These are phyloP conservation scores for Salvia miltiorrhiza DNA, from an alignment of 257 asterid species.

Conservation along the genomic window DNA sequence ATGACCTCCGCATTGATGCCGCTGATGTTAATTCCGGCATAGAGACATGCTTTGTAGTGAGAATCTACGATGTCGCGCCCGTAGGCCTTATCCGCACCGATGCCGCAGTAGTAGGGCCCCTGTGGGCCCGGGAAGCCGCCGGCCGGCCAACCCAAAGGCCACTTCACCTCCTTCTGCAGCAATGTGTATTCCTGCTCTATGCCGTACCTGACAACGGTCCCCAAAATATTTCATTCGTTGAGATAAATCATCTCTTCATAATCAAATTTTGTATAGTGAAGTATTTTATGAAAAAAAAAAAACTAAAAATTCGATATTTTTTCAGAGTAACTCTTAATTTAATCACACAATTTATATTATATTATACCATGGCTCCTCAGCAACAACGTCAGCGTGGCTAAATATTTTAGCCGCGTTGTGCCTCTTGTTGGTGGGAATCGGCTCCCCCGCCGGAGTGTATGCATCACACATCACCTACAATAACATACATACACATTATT, in stretches of 20 bases:
- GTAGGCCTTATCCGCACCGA: slow-evolving; percentile 76
- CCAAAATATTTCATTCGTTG: too few relatives aligned
- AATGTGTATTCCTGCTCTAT: slow-evolving; percentile 80
- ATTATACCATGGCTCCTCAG: slow-evolving; percentile 56
- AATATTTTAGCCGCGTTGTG: slow-evolving; percentile 41
- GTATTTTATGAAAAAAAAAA: too few relatives aligned
- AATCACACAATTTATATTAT: too few relatives aligned
- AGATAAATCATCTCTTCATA: too few relatives aligned
- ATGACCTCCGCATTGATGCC: slow-evolving; percentile 83
- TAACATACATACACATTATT: background rate
- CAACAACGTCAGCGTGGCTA: slow-evolving; percentile 39
- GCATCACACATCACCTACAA: slow-evolving; percentile 51
- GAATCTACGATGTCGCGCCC: slow-evolving; percentile 78
- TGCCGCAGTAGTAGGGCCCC: slow-evolving; percentile 85
- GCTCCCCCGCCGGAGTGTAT: slow-evolving; percentile 54
- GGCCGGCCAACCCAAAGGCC: slow-evolving; percentile 83
- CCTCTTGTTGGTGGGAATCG: slow-evolving; percentile 60
- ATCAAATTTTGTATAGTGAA: too few relatives aligned
- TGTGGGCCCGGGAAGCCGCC: slow-evolving; percentile 91
- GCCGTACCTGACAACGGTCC: too few relatives aligned
- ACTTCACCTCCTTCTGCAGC: slow-evolving; percentile 50
- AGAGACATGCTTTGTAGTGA: slow-evolving; percentile 74
- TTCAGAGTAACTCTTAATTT: too few relatives aligned
- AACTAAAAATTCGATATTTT: too few relatives aligned
- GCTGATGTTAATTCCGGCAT: slow-evolving; percentile 74